Percentiles rank a stretch among this genome's conserved stretches.
Evolutionary conservation across 2,329 filamentous ascomycete species (phyloP).

Genomic region (Fusarium sp.): DNA sequence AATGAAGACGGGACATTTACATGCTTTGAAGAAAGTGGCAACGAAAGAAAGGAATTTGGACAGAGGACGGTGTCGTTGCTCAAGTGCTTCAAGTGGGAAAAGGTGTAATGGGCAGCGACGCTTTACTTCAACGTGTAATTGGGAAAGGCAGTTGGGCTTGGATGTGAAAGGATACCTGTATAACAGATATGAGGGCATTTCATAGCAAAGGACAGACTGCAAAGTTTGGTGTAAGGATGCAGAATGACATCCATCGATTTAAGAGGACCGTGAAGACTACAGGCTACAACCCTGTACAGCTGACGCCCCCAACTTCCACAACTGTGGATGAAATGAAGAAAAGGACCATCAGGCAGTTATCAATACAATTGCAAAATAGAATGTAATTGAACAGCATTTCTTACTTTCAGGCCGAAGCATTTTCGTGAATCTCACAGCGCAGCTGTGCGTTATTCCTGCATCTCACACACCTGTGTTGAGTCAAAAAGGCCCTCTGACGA

Average conservation of each 20-base stretch:
- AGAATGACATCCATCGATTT: not conserved
- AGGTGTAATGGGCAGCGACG: not conserved
- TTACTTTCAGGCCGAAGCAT: not conserved
- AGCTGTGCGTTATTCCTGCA: not conserved
- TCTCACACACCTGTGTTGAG: not conserved
- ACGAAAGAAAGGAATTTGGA: not conserved
- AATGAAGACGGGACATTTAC: not conserved
- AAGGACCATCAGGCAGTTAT: not conserved
- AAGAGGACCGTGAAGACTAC: not conserved
- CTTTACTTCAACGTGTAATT: not conserved
- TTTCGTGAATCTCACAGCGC: not conserved
- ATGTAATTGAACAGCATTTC: not conserved
- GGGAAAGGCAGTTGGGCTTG: not conserved
- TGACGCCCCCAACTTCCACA: not conserved
- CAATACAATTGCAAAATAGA: not conserved
- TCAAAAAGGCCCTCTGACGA: not conserved
- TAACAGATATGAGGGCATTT: not conserved
- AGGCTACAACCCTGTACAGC: not conserved
- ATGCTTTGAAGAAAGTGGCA: not conserved
- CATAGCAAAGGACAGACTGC: not conserved
- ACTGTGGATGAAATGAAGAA: not conserved
- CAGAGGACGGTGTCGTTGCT: not conserved
- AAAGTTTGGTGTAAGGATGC: not conserved
- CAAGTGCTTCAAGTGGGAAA: not conserved
- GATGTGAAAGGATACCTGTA: not conserved